Base-by-base conservation (phyloP, 495 filamentous ascomycete genomes). In the Penicillium mononematosum region DNA sequence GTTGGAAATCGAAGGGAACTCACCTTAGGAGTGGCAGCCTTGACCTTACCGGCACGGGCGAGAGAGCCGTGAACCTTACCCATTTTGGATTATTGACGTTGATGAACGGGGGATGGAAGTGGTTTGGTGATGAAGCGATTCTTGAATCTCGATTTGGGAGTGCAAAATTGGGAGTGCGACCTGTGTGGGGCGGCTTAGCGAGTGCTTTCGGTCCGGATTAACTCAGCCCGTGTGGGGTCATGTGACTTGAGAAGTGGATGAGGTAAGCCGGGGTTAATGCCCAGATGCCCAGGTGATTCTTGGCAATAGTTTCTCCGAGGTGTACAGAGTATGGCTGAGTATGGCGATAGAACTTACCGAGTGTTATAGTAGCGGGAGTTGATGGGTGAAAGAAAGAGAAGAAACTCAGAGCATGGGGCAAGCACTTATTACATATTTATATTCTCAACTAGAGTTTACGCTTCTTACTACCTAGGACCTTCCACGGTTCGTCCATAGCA, bases 11-110 rank as follows among this genome's bases (percentile, higher is more conserved):
- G 55, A 53, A 55, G 53, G 38, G 49, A 27, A 64, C 79, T 73
- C 83, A 90, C 88, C 87, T 94, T 93, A 69, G 90, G 90, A 69
- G 90, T 93, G 72, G 91, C 89, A 74, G 88, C 88, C 85, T 91
- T 91, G 80, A 94, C 90, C 82, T 94, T 94, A 83, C 93, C 94
- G 71, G 93, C 92, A 88, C 92, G 92, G 75, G 92, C 92, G 78
- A 97, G 89, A 69, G 66, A 69, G 44, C 66, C 66, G 66, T 69
- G 66, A 69, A 69, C 66, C 66, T 69, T 69, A 69, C 66, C 66
- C 66, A 69, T 69, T 57, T 67, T 69, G 66, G 64, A 69, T 69
- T 61, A 68, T 64, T 67, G 56, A 62, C 66, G 66, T 58, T 62
- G 63, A 62, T 67, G 53, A 56, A 67, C 56, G 53, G 53, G 53